These are phyloP conservation scores for Selaginella tamariscina DNA, from an alignment of 75 land plant genomes.

Conservation along the genomic window DNA sequence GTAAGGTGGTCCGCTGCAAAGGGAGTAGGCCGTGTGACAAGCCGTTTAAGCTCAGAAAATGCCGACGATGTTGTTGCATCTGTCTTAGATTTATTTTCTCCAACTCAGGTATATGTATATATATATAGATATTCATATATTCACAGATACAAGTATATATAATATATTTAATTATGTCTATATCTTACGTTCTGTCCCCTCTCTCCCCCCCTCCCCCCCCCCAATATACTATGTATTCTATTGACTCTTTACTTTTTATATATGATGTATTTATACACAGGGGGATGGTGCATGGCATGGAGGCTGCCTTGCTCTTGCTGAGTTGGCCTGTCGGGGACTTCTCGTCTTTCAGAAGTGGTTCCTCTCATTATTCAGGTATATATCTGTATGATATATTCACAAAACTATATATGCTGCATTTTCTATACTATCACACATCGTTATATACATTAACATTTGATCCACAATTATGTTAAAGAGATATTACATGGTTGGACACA, in stretches of 20 bases:
- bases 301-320: constrained; percentile 10
- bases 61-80: constrained; percentile 12
- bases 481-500: not conserved
- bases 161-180: no score
- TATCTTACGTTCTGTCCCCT: no score
- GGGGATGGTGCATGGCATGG: constrained; percentile 12
- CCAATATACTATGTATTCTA: not conserved
- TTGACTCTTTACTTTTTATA: not conserved
- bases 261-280: no score
- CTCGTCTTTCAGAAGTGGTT: not conserved
- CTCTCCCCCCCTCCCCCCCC: not conserved
- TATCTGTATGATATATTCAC: not conserved
- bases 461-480: no score
- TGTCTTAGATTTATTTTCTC: constrained; percentile 4
- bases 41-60: constrained; percentile 9
- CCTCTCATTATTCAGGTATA: constrained; percentile 5
- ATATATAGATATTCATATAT: not conserved
- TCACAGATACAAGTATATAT: not conserved
- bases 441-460: no score
- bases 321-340: constrained; percentile 4
- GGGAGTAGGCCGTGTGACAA: constrained; percentile 1
- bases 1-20: constrained; percentile 10
- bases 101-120: constrained; percentile 1
- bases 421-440: no score
- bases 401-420: no score